phyloP scores from a whole-genome alignment of 768 basidiomycete species.

The Russula sp. region DNA sequence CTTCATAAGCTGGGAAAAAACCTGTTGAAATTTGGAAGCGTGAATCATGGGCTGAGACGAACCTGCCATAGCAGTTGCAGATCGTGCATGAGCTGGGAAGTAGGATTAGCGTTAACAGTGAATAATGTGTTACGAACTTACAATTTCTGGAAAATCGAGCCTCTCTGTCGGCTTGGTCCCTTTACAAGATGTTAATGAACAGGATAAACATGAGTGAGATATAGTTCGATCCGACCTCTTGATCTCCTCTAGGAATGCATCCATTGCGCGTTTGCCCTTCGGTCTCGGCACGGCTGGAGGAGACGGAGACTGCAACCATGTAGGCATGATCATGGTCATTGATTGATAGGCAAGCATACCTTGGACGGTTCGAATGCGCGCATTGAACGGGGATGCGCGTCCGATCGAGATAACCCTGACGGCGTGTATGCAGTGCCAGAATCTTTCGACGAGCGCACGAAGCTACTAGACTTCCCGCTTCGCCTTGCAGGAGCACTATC shows the following conservation, averaged over 20 bases:
- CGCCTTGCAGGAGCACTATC: constrained; percentile 40
- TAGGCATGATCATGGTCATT: neutral
- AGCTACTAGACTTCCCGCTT: constrained; percentile 43
- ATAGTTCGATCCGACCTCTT: constrained; percentile 54
- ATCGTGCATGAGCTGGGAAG: constrained; percentile 52
- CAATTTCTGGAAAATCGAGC: constrained; percentile 71
- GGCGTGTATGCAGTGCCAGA: constrained; percentile 45
- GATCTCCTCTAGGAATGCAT: constrained; percentile 92
- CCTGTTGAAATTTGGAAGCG: neutral
- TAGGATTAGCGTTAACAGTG: neutral
- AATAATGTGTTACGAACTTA: constrained; percentile 28
- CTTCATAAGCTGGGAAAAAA: constrained; percentile 64
- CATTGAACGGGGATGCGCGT: constrained; percentile 30
- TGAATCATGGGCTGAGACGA: constrained; percentile 26
- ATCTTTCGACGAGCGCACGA: constrained; percentile 52
- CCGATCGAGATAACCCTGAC: constrained; percentile 27
- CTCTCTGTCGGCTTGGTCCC: constrained; percentile 91
- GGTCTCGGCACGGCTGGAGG: constrained; percentile 56
- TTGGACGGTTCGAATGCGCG: constrained; percentile 32
- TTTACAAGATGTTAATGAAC: constrained; percentile 29
- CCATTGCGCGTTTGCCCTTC: constrained; percentile 95
- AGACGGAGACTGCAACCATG: constrained; percentile 46
- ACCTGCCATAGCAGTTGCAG: constrained; percentile 90
- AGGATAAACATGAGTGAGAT: neutral
- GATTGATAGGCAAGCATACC: constrained; percentile 26